Evolutionary conservation across 768 basidiomycete genomes (phyloP), one percentile per base, ranked within the genome.

Genomic region (Mycena amicta): DNA sequence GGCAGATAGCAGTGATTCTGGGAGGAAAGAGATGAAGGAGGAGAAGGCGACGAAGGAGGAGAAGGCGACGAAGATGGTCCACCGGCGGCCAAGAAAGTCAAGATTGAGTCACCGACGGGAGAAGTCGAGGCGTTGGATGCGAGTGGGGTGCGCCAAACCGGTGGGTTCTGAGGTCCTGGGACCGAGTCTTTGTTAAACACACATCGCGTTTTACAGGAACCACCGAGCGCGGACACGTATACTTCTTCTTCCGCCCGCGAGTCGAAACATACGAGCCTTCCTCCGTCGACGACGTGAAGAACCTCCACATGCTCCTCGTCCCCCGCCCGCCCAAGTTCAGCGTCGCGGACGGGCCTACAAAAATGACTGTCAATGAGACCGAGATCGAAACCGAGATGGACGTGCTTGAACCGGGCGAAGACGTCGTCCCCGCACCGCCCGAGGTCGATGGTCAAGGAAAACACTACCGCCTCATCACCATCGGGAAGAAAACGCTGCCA

Each of bases 241-340:
- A 87, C 70, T 86, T 87, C 68, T 82, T 86, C 71, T 88, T 84
- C 64, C 80, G 83, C 12, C 85, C 85, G 3, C 78, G 81, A 27
- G 83, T 86, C 20, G 70, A 85, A 63, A 67, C 72, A 15, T 79
- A 83, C 57, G 78, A 84, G 56, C 82, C 77, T 0, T 66, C 79
- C n/a, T 81, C 80, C 5, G 57, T 87, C 28, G 83, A 86, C 67
- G 84, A 86, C 57, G 76, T 87, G 29, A 74, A 75, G 59, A 80
- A 83, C 50, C 78, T 88, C 55, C 79, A 85, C 63, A 82, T 88
- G 68, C 74, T 88, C 23, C 77, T 89, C 20, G 74, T 87, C 11
- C 86, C 86, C 16, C 74, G 80, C 3, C 78, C 79, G 2, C 81
- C 85, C 0, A 74, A 71, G 52, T 82, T 82, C 57, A 71, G 71